phyloP scores from a whole-genome alignment of 805 yeast species.

The Saturnispora quitensis region DNA sequence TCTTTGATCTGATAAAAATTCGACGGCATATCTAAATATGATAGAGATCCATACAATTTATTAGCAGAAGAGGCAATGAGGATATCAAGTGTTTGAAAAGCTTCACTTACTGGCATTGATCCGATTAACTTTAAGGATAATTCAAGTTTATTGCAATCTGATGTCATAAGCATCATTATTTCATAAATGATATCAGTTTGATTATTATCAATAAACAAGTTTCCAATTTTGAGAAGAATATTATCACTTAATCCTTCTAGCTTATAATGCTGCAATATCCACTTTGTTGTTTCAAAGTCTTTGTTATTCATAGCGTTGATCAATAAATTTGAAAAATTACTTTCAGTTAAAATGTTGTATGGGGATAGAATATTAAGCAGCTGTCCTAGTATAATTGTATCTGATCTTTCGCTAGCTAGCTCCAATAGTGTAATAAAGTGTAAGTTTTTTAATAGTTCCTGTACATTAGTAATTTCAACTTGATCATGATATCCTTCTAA shows the following conservation, averaged over 20 bases:
- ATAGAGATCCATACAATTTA: not conserved
- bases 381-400: constrained; percentile 13
- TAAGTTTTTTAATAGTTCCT: constrained; percentile 4
- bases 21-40: constrained; percentile 8
- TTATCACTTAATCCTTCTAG: constrained; percentile 7
- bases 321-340: constrained; percentile 13
- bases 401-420: constrained; percentile 17
- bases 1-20: constrained; percentile 7
- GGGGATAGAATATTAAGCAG: constrained; percentile 9
- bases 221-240: not conserved
- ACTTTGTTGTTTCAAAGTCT: not conserved
- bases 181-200: constrained; percentile 8
- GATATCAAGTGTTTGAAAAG: not conserved
- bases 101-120: constrained; percentile 5
- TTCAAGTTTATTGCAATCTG: not conserved
- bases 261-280: not conserved
- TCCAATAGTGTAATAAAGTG: constrained; percentile 13
- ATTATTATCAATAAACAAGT: constrained; percentile 9
- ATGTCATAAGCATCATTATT: constrained; percentile 5
- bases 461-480: not conserved
- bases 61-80: not conserved
- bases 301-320: constrained; percentile 9
- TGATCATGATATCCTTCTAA: constrained; percentile 5
- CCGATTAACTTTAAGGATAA: constrained; percentile 10
- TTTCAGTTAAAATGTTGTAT: not conserved